These are phyloP conservation scores for Amanita subjunquillea DNA, from an alignment of 768 basidiomycete species.

Conservation along the genomic window DNA sequence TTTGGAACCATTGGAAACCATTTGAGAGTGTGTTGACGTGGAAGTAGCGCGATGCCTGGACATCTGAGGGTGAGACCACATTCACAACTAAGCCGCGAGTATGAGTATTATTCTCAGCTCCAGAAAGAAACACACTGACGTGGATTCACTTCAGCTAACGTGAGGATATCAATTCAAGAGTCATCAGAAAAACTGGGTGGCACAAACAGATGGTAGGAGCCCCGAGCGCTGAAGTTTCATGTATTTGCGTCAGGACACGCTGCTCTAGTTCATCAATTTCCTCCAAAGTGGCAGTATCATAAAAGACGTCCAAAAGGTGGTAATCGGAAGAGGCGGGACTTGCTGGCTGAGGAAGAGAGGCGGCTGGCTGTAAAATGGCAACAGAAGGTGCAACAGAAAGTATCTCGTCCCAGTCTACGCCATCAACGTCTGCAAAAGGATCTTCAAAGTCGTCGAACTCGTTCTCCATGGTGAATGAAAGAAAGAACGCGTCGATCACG, in stretches of 20 bases:
- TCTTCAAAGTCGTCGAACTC: constrained; percentile 46
- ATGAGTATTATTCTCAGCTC: background rate
- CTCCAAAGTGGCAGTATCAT: constrained; percentile 26
- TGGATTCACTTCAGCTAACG: background rate
- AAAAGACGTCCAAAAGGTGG: constrained; percentile 15
- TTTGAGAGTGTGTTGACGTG: background rate
- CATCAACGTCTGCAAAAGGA: constrained; percentile 39
- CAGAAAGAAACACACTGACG: background rate
- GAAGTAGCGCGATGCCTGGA: background rate
- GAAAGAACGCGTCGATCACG: constrained; percentile 5
- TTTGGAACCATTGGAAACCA: background rate
- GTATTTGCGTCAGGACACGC: constrained; percentile 11
- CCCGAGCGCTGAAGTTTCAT: background rate
- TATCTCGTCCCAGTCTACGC: constrained; percentile 35
- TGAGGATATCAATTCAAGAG: background rate
- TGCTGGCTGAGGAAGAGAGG: background rate
- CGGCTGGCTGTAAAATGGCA: constrained; percentile 18
- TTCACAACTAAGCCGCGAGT: background rate
- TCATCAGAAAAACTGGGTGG: no score
- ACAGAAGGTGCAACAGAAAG: constrained; percentile 14
- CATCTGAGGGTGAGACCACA: background rate
- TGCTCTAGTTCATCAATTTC: constrained; percentile 40
- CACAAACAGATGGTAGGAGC: constrained; percentile 5
- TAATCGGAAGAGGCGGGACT: constrained; percentile 7
- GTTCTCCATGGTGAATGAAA: constrained; percentile 22